Conservation (phyloP, 1,284 basidiomycete species). For the Trichosporon asahii region DNA sequence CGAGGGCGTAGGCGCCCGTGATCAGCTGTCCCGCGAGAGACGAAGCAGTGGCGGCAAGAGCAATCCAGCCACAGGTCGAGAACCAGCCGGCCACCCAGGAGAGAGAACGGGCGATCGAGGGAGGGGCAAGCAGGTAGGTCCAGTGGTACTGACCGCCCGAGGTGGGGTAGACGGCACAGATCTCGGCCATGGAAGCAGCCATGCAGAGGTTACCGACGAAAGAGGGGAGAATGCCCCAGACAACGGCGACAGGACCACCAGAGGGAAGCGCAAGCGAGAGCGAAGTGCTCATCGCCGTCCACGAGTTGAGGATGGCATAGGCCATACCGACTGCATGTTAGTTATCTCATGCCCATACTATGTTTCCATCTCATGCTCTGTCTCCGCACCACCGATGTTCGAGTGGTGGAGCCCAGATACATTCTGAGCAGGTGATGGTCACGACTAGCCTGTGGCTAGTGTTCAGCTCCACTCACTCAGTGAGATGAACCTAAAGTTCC, state of each 20-base stretch:
- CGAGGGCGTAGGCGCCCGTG: slow-evolving; percentile 48
- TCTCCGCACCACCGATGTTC: too few relatives aligned
- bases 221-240: slow-evolving; percentile 49
- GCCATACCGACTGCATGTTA: slow-evolving; percentile 30
- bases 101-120: background rate
- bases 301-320: slow-evolving; percentile 35
- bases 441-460: background rate
- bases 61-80: slow-evolving; percentile 46
- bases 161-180: slow-evolving; percentile 15
- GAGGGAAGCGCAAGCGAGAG: slow-evolving; percentile 37
- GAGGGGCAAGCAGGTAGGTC: slow-evolving; percentile 43
- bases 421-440: too few relatives aligned
- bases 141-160: slow-evolving; percentile 53
- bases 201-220: slow-evolving; percentile 44
- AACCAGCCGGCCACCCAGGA: background rate
- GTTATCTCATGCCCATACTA: background rate
- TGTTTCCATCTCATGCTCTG: too few relatives aligned
- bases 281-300: slow-evolving; percentile 35
- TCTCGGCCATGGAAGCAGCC: slow-evolving; percentile 47
- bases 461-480: slow-evolving; percentile 19
- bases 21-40: slow-evolving; percentile 43
- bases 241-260: slow-evolving; percentile 47
- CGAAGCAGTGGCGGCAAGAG: slow-evolving; percentile 42
- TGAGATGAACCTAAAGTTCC: slow-evolving; percentile 30
- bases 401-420: too few relatives aligned